Conservation (phyloP, 306 rosid species). For the Geum urbanum region DNA sequence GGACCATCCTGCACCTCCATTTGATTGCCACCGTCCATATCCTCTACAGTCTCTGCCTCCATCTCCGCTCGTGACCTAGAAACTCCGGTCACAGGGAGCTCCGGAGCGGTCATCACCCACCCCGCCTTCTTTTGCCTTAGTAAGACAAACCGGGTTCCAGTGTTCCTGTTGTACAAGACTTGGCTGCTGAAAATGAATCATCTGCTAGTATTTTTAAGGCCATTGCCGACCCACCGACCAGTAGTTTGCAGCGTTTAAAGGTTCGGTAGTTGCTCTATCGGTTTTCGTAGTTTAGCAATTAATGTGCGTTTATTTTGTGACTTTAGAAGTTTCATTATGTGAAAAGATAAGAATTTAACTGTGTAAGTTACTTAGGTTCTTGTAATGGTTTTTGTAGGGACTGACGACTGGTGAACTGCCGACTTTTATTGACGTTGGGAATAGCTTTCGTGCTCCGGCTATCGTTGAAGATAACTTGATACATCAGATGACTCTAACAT, state of each 20-base stretch:
- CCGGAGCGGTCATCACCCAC: too few relatives aligned
- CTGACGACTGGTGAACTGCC: conserved; percentile 96
- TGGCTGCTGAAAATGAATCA: conserved; percentile 49
- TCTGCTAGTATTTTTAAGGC: conserved; percentile 84
- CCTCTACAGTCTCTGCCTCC: too few relatives aligned
- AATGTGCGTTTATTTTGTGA: neutral
- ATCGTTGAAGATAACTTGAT: conserved; percentile 46
- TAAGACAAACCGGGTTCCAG: too few relatives aligned
- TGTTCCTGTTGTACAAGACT: conserved; percentile 51
- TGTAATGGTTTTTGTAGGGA: conserved; percentile 47
- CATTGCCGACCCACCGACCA: conserved; percentile 98
- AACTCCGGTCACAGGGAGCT: too few relatives aligned
- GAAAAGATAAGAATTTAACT: neutral
- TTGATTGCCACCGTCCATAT: too few relatives aligned
- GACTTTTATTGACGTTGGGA: conserved; percentile 94
- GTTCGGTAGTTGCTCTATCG: conserved; percentile 25
- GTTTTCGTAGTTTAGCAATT: neutral
- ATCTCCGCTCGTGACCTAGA: too few relatives aligned
- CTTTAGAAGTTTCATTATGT: neutral
- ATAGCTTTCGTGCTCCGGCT: conserved; percentile 94
- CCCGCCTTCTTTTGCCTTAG: too few relatives aligned
- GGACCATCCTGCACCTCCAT: too few relatives aligned
- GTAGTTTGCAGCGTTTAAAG: conserved; percentile 96
- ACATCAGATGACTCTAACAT: too few relatives aligned
- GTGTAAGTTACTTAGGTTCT: neutral